phyloP scores from a whole-genome alignment of 75 land plant species.

The Adiantum capillusveneris region DNA sequence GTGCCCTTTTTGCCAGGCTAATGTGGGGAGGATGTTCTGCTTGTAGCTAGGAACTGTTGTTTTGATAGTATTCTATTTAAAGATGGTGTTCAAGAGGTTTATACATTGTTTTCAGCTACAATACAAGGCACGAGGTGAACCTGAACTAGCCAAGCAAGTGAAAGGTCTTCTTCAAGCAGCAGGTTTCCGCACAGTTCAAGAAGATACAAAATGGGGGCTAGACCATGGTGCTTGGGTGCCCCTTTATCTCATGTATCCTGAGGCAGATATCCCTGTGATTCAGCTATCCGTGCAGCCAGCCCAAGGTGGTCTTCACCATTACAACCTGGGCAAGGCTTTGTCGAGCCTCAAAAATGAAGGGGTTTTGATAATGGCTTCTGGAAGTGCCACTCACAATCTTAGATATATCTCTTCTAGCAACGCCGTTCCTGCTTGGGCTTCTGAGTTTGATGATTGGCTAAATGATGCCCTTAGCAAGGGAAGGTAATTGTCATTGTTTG shows the following conservation, averaged over 20 bases:
- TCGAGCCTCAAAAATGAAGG: conserved; percentile 69
- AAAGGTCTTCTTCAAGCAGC: conserved; percentile 50
- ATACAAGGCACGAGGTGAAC: conserved; percentile 80
- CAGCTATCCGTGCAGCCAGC: conserved; percentile 69
- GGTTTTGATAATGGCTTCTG: conserved; percentile 69
- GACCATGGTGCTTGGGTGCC: conserved; percentile 97
- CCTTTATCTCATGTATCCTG: conserved; percentile 74
- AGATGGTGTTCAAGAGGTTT: not conserved
- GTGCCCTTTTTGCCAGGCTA: no score
- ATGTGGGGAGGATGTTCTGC: no score
- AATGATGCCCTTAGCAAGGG: conserved; percentile 46
- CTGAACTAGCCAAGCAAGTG: conserved; percentile 57
- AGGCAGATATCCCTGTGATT: conserved; percentile 72
- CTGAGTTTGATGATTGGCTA: conserved; percentile 70
- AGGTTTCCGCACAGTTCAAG: conserved; percentile 45
- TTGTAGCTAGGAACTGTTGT: no score
- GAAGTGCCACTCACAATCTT: conserved; percentile 70
- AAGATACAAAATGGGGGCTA: conserved; percentile 62
- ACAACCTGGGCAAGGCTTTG: conserved; percentile 68
- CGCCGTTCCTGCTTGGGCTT: conserved; percentile 40
- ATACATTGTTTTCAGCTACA: conserved; percentile 47
- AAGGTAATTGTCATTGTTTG: conserved; percentile 22
- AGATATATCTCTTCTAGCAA: conserved; percentile 7
- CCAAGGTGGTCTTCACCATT: conserved; percentile 57
- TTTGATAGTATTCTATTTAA: not conserved